phyloP scores from a whole-genome alignment of 2,329 filamentous ascomycete genomes.

The Mycocentrospora acerina region DNA sequence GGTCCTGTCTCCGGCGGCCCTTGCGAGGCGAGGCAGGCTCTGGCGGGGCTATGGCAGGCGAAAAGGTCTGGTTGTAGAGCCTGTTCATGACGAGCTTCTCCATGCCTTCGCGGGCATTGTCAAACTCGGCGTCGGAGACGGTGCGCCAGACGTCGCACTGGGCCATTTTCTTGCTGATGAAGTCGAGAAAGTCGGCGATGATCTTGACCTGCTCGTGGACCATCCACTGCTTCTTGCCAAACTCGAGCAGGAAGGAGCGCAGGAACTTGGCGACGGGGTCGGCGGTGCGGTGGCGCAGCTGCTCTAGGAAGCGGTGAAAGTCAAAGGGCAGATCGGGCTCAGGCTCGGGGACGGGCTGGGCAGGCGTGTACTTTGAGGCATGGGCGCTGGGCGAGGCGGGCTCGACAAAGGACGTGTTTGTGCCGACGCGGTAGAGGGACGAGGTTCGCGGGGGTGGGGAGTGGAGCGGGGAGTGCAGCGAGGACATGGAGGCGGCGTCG shows the following conservation, averaged over 20 bases:
- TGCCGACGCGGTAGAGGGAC: constrained; percentile 35
- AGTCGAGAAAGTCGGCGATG: constrained; percentile 91
- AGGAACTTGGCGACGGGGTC: constrained; percentile 96
- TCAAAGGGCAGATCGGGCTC: constrained; percentile 90
- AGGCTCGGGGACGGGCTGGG: constrained; percentile 55
- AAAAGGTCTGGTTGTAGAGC: constrained; percentile 93
- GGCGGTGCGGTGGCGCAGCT: constrained; percentile 93
- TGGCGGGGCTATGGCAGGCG: constrained; percentile 82
- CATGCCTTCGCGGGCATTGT: constrained; percentile 98
- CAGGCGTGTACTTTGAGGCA: constrained; percentile 58
- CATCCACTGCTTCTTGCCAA: constrained; percentile 98
- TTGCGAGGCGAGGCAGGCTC: constrained; percentile 71
- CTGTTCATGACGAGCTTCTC: constrained; percentile 99
- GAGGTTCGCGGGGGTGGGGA: constrained; percentile 37
- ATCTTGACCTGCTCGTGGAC: constrained; percentile 99
- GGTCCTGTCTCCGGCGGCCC: constrained; percentile 61
- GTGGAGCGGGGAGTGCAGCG: constrained; percentile 21
- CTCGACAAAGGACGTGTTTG: constrained; percentile 33
- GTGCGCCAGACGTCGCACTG: constrained; percentile 95
- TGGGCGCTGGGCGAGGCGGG: constrained; percentile 36
- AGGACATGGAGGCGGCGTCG: constrained; percentile 19
- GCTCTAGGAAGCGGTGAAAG: constrained; percentile 95
- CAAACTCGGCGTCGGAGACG: constrained; percentile 94
- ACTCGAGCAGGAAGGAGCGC: constrained; percentile 90
- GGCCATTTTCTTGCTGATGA: constrained; percentile 98